Conservation (phyloP, 2,329 filamentous ascomycete species). For the Xylaria sp. region DNA sequence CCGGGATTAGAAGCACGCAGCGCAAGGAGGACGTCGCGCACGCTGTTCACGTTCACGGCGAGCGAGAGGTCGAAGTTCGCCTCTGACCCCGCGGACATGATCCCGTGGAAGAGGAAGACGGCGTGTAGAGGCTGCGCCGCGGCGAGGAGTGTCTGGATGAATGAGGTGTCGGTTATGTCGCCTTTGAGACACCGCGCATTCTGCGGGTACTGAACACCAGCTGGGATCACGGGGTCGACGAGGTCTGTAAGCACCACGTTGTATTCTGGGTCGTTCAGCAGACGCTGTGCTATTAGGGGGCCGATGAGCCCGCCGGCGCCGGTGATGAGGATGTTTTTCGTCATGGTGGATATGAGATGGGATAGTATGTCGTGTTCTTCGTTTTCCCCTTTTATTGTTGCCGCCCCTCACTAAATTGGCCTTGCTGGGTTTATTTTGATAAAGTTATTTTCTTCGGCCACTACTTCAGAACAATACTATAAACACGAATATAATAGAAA, state of each 20-base stretch:
- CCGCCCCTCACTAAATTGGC: not conserved
- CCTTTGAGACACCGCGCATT: constrained; percentile 63
- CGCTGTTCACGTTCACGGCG: constrained; percentile 70
- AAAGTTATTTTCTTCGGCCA: not conserved
- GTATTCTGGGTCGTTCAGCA: constrained; percentile 55
- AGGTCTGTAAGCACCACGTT: constrained; percentile 64
- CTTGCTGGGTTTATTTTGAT: not conserved
- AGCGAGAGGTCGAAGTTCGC: constrained; percentile 69
- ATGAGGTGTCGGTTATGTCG: constrained; percentile 57
- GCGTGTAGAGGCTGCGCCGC: constrained; percentile 61
- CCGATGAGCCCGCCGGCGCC: constrained; percentile 51
- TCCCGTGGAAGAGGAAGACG: constrained; percentile 72
- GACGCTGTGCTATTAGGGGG: constrained; percentile 53
- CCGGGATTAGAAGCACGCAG: constrained; percentile 62
- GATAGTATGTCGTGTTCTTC: not conserved
- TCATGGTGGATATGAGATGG: constrained; percentile 34
- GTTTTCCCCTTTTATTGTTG: not conserved
- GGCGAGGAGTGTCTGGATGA: constrained; percentile 55
- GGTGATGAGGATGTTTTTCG: constrained; percentile 52
- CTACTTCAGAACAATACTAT: not conserved
- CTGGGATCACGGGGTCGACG: constrained; percentile 61
- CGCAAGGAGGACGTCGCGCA: constrained; percentile 62
- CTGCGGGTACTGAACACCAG: constrained; percentile 58
- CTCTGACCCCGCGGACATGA: constrained; percentile 74
- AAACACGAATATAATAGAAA: not conserved